Conservation (phyloP, 257 asterid species). For the Petunia axillaris region DNA sequence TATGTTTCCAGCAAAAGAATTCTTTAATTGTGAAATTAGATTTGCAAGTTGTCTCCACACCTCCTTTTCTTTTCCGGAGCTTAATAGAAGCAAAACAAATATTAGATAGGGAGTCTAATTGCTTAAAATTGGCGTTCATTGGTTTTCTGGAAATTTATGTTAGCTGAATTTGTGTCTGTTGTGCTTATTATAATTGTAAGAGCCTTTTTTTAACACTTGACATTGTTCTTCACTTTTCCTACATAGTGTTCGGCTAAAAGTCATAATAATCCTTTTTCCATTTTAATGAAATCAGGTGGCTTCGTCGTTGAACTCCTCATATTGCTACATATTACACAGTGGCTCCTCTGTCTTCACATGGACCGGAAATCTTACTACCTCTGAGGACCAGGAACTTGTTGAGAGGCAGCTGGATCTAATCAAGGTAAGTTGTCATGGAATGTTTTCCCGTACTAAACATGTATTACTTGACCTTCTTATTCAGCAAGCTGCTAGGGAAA, state of each 20-base stretch:
- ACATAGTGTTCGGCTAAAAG: constrained; percentile 26
- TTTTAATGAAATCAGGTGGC: constrained; percentile 71
- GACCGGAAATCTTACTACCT: constrained; percentile 84
- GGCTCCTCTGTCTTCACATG: constrained; percentile 84
- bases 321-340: constrained; percentile 87
- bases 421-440: constrained; percentile 51
- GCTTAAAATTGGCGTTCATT: neutral
- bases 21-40: constrained; percentile 7
- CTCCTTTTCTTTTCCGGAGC: neutral
- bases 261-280: constrained; percentile 23
- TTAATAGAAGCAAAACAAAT: neutral
- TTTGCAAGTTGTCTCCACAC: constrained; percentile 13
- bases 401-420: constrained; percentile 96
- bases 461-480: constrained; percentile 15
- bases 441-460: constrained; percentile 5
- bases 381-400: constrained; percentile 91
- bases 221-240: neutral
- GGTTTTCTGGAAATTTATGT: neutral
- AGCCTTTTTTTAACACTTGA: neutral
- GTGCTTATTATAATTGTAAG: neutral
- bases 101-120: constrained; percentile 16
- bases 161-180: constrained; percentile 2
- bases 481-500: constrained; percentile 7
- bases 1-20: neutral
- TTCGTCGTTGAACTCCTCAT: constrained; percentile 84